Conservation (phyloP, 441 rosid species). For the Syzygium syzygioides region DNA sequence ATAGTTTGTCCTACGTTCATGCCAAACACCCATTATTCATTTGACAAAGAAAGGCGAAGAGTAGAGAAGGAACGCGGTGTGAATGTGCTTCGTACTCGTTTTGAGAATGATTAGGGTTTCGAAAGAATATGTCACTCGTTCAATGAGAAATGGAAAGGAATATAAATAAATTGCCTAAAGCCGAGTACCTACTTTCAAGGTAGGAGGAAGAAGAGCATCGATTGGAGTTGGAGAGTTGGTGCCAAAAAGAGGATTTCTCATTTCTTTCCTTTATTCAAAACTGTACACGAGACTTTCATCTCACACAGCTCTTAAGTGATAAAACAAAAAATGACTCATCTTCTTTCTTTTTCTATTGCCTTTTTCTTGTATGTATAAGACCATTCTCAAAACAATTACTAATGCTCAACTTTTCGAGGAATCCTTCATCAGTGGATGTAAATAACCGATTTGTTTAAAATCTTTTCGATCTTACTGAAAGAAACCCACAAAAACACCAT, state of each 20-base stretch:
- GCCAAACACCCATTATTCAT: not conserved
- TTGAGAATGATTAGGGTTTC: not conserved
- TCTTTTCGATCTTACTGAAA: too few relatives aligned
- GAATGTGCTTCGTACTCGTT: not conserved
- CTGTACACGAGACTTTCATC: rapidly evolving
- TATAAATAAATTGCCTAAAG: not conserved
- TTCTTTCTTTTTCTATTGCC: not conserved
- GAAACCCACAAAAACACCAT: rapidly evolving
- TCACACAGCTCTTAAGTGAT: not conserved
- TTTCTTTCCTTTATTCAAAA: not conserved
- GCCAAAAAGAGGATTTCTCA: not conserved
- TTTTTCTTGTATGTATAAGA: rapidly evolving
- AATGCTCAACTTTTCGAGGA: rapidly evolving
- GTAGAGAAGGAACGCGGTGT: not conserved
- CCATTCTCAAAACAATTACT: not conserved
- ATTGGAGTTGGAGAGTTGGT: not conserved
- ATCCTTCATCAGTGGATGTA: not conserved
- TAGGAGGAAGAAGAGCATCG: not conserved
- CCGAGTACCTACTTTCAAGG: not conserved
- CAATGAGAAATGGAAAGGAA: not conserved
- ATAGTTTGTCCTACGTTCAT: not conserved
- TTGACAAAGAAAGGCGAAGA: not conserved
- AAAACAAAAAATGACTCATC: rapidly evolving
- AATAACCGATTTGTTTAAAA: not conserved
- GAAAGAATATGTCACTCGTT: rapidly evolving